Conservation (phyloP, 108 stramenopile species). For the Pseudonitzschia multiseries region DNA sequence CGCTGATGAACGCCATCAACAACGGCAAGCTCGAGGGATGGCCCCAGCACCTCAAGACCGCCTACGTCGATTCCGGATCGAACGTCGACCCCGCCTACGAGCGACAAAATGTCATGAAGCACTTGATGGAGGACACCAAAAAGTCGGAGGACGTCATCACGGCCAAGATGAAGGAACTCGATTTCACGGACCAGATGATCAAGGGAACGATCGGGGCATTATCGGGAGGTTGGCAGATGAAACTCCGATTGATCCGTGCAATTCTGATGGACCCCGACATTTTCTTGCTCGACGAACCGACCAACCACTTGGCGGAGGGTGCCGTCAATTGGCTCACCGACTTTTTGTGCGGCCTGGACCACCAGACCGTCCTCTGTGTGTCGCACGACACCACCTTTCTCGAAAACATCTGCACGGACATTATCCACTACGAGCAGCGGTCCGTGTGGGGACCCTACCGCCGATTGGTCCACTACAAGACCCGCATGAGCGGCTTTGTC, state of each 20-base stretch:
- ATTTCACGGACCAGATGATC: constrained; percentile 88
- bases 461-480: constrained; percentile 91
- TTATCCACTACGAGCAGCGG: constrained; percentile 94
- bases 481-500: constrained; percentile 88
- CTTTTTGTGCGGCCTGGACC: constrained; percentile 68
- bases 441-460: constrained; percentile 86
- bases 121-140: constrained; percentile 51
- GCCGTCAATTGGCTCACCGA: constrained; percentile 89
- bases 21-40: constrained; percentile 97
- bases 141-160: constrained; percentile 70
- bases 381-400: constrained; percentile 95
- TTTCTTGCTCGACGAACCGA: constrained; percentile 90
- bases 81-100: constrained; percentile 93
- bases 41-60: constrained; percentile 87
- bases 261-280: constrained; percentile 90
- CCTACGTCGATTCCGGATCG: constrained; percentile 92
- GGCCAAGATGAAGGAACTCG: constrained; percentile 72
- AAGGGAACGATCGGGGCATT: constrained; percentile 88
- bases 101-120: constrained; percentile 61
- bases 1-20: constrained; percentile 96
- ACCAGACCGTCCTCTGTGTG: constrained; percentile 89
- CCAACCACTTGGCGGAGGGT: constrained; percentile 83
- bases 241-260: constrained; percentile 77
- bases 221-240: constrained; percentile 99
- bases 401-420: constrained; percentile 90